These are phyloP conservation scores for Acorus calamus DNA, from an alignment of 106 monocot species.

Conservation along the genomic window DNA sequence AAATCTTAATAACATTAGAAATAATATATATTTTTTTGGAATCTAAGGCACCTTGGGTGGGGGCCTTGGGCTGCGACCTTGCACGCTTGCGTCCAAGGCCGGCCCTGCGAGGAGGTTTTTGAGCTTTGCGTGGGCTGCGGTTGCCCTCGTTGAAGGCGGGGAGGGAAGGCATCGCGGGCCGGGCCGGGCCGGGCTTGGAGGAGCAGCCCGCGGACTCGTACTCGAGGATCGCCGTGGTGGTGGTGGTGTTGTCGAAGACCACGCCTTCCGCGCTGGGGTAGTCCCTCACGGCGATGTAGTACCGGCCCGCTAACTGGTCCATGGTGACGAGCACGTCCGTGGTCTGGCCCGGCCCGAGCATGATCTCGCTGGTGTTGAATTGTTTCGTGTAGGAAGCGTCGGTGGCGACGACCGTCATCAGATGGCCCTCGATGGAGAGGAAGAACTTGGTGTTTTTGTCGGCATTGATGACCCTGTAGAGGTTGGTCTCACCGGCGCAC, in stretches of 20 bases:
- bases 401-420: conserved; percentile 48
- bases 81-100: no score
- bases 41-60: no score
- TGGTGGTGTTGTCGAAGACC: conserved; percentile 54
- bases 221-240: conserved; percentile 53
- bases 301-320: conserved; percentile 31
- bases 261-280: conserved; percentile 30
- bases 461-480: conserved; percentile 55
- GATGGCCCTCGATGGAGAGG: conserved; percentile 42
- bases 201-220: conserved; percentile 27
- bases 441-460: conserved; percentile 47
- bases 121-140: conserved; percentile 20
- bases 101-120: conserved; percentile 22
- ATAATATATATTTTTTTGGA: no score
- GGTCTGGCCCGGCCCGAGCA: conserved; percentile 63
- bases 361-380: conserved; percentile 27
- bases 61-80: no score
- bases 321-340: conserved; percentile 47
- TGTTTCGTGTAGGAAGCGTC: conserved; percentile 53
- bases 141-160: conserved; percentile 45
- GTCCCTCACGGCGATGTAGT: conserved; percentile 67
- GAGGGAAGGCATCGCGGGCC: conserved; percentile 25
- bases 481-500: conserved; percentile 22
- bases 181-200: neutral
- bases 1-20: no score